Evolutionary conservation across 2,329 filamentous ascomycete species (phyloP).

Genomic region (Cytospora schulzeri): DNA sequence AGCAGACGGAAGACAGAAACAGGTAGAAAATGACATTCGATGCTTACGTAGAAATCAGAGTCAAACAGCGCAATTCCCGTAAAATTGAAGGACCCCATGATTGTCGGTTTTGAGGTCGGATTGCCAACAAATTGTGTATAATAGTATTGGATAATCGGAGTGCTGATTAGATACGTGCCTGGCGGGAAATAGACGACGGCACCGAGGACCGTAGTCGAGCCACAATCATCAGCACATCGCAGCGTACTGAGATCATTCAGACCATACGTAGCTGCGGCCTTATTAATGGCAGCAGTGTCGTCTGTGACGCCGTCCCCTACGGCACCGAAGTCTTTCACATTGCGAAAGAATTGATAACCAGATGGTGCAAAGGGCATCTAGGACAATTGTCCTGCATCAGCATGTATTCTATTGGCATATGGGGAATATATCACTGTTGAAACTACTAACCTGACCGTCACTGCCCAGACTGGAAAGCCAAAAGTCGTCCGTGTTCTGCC

Average conservation of each 20-base stretch:
- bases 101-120: constrained; percentile 38
- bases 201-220: constrained; percentile 64
- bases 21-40: too few species aligned
- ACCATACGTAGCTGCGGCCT: constrained; percentile 29
- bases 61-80: constrained; percentile 11
- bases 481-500: too few species aligned
- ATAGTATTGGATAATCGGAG: constrained; percentile 67
- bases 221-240: constrained; percentile 67
- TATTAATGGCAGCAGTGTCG: constrained; percentile 35
- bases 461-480: too few species aligned
- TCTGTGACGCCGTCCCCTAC: constrained; percentile 38
- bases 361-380: constrained; percentile 5
- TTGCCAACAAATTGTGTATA: constrained; percentile 74
- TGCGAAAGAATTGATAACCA: constrained; percentile 39
- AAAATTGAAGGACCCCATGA: constrained; percentile 4
- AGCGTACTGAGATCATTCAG: too few species aligned
- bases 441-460: too few species aligned
- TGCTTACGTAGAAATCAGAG: constrained; percentile 11
- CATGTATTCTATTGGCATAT: too few species aligned
- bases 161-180: constrained; percentile 67
- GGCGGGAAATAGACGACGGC: constrained; percentile 72
- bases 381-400: too few species aligned
- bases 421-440: too few species aligned
- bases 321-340: constrained; percentile 46
- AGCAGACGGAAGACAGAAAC: too few species aligned